phyloP scores from a whole-genome alignment of 1,139 yeast genomes.

The Candida labiduridarum region DNA sequence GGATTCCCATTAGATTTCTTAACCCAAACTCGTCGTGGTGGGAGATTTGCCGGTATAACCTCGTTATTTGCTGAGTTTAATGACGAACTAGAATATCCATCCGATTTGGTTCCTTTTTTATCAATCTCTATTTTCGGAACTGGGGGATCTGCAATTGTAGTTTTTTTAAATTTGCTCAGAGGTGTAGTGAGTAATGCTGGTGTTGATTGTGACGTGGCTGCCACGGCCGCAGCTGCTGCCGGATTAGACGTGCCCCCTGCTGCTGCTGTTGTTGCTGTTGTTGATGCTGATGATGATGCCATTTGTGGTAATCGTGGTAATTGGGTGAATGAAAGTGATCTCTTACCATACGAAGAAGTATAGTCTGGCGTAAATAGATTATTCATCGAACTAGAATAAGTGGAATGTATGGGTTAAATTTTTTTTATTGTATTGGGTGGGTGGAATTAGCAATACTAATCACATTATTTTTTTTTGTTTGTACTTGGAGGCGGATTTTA shows the following conservation, averaged over 20 bases:
- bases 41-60: conserved; percentile 16
- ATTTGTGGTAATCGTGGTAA: conserved; percentile 3
- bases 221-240: conserved; percentile 3
- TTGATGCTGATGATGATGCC: conserved; percentile 9
- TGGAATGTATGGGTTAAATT: not conserved
- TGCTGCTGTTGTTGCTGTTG: not conserved
- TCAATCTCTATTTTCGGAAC: conserved; percentile 10
- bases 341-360: conserved; percentile 2
- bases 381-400: not conserved
- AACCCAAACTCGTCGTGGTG: conserved; percentile 62
- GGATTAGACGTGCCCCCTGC: conserved; percentile 3
- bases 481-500: not conserved
- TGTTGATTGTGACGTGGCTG: conserved; percentile 1
- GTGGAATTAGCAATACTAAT: conserved; percentile 1
- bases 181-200: not conserved
- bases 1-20: conserved; percentile 59
- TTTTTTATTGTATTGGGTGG: not conserved
- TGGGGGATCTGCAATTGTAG: not conserved
- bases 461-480: not conserved
- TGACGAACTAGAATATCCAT: conserved; percentile 2
- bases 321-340: not conserved
- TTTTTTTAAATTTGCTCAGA: not conserved
- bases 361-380: conserved; percentile 4
- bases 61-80: conserved; percentile 6
- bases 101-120: not conserved